Conservation (phyloP, 2,329 filamentous ascomycete species). For the Botryotinia convoluta region DNA sequence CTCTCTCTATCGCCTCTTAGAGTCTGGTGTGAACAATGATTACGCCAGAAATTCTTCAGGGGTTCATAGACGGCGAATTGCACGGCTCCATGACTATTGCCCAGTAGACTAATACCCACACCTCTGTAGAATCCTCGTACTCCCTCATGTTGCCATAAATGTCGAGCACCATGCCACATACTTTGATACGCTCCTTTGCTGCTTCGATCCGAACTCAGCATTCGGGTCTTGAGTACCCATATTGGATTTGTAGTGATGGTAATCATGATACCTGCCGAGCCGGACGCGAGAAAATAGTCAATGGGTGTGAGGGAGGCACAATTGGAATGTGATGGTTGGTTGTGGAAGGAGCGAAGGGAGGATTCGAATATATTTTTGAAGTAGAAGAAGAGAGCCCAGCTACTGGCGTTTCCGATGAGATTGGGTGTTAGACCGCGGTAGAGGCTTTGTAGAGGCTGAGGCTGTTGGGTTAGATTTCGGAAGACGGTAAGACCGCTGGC, state of each 20-base stretch:
- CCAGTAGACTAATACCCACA: conserved; percentile 76
- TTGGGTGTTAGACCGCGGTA: conserved; percentile 92
- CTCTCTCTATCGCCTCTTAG: conserved; percentile 29
- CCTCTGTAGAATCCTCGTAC: conserved; percentile 82
- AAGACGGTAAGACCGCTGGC: conserved; percentile 53
- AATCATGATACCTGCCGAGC: conserved; percentile 67
- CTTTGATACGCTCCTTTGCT: conserved; percentile 76
- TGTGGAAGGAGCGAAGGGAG: conserved; percentile 35
- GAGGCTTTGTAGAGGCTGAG: conserved; percentile 63
- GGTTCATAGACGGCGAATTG: conserved; percentile 96
- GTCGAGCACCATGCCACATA: conserved; percentile 66
- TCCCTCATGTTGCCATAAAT: conserved; percentile 71
- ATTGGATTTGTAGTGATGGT: conserved; percentile 88
- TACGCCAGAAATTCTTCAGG: conserved; percentile 48
- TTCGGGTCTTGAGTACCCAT: conserved; percentile 97
- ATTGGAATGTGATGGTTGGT: conserved; percentile 20
- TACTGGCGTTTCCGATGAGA: conserved; percentile 82
- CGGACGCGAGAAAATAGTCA: conserved; percentile 82
- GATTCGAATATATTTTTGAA: conserved; percentile 58
- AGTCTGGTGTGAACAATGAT: conserved; percentile 47
- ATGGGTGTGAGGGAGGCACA: conserved; percentile 32
- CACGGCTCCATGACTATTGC: conserved; percentile 87
- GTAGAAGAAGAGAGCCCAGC: conserved; percentile 93
- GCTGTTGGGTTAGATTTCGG: conserved; percentile 43
- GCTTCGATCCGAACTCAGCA: conserved; percentile 79